Evolutionary conservation across 1,284 basidiomycete species (phyloP).

Genomic region (Puccinia coronata): DNA sequence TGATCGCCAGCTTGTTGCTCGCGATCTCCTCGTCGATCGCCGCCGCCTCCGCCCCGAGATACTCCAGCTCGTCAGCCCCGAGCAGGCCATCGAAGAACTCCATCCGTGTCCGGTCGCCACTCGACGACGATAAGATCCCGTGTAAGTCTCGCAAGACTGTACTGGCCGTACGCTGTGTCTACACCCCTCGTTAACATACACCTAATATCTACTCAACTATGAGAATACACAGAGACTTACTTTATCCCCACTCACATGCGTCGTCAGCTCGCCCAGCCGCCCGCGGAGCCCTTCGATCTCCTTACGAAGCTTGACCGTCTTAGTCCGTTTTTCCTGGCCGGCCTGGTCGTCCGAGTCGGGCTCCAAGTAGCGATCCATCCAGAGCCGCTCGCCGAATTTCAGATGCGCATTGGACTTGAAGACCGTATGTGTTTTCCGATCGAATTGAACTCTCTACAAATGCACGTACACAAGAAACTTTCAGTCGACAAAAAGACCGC

Average conservation of each 20-base stretch:
- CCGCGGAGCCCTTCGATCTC: conserved; percentile 65
- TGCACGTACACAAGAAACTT: background rate
- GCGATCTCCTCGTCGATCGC: conserved; percentile 65
- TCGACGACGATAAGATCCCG: conserved; percentile 13
- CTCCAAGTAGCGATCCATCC: conserved; percentile 83
- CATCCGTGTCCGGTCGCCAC: conserved; percentile 43
- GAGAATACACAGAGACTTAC: conserved; percentile 10
- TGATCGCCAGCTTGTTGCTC: conserved; percentile 65
- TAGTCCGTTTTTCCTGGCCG: conserved; percentile 67
- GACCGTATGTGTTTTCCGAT: conserved; percentile 79
- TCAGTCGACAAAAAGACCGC: background rate
- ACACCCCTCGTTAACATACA: no score
- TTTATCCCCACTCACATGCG: conserved; percentile 67
- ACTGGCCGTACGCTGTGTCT: conserved; percentile 63
- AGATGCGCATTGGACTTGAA: conserved; percentile 97
- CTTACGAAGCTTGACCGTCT: conserved; percentile 69
- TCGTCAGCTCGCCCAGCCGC: conserved; percentile 69
- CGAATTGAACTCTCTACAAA: conserved; percentile 87
- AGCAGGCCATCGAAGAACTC: conserved; percentile 52
- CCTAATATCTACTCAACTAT: no score
- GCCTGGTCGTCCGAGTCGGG: conserved; percentile 67
- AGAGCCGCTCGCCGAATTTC: conserved; percentile 80
- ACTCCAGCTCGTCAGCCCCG: conserved; percentile 61
- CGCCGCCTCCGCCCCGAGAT: conserved; percentile 58
- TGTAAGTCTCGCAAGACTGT: conserved; percentile 64